A percentile compares a stretch with the other conserved stretches of the same genome.
Conservation (phyloP, 2,329 filamentous ascomycete species). For the Trichoderma atrobrunneum region DNA sequence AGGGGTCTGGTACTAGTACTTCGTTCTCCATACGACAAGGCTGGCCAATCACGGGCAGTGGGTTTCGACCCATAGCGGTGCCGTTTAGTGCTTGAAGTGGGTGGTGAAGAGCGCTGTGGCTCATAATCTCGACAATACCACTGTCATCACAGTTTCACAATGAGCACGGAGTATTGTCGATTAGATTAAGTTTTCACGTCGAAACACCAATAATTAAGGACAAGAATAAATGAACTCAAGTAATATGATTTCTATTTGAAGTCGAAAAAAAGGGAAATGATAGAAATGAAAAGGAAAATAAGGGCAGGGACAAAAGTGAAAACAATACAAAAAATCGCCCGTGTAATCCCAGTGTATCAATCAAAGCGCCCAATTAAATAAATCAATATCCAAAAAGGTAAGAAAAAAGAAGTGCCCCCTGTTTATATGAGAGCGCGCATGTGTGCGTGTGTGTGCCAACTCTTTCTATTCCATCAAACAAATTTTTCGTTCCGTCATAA, state of each 20-base stretch:
- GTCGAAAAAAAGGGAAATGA: background rate
- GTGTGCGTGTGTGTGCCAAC: background rate
- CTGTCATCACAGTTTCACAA: background rate
- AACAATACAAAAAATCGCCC: background rate
- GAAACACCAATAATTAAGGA: background rate
- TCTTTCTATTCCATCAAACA: background rate
- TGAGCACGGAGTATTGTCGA: background rate
- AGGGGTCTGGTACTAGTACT: background rate
- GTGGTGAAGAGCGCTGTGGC: background rate
- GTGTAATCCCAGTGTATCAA: background rate
- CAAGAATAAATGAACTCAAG: background rate
- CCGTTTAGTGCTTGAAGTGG: background rate
- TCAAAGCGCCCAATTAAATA: background rate
- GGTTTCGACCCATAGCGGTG: background rate
- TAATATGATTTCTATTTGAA: background rate
- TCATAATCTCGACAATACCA: too few relatives aligned
- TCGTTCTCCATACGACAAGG: background rate
- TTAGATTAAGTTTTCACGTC: background rate
- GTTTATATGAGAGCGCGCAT: background rate
- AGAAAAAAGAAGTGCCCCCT: background rate
- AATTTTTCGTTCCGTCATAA: background rate
- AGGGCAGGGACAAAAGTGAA: background rate
- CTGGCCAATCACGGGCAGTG: constrained; percentile 9
- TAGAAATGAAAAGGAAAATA: background rate
- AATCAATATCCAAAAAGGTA: background rate